Evolutionary conservation across 2,329 filamentous ascomycete species (phyloP).

Genomic region (Volutella citrinella): DNA sequence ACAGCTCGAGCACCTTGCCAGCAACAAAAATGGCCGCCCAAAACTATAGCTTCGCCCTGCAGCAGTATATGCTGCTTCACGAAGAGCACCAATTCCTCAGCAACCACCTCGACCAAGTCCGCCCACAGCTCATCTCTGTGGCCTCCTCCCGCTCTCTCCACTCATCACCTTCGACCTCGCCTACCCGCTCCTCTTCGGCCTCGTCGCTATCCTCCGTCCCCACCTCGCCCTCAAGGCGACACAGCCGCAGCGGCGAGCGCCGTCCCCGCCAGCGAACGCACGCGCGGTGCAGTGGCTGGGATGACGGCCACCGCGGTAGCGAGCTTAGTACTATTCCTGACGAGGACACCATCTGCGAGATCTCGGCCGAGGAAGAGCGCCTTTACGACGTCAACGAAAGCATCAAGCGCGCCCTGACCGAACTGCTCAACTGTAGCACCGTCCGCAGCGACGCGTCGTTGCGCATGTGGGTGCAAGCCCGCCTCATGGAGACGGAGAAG

Average conservation of each 20-base stretch:
- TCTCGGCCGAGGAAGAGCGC: constrained; percentile 51
- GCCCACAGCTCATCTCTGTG: constrained; percentile 34
- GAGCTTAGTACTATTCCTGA: constrained; percentile 43
- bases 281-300: constrained; percentile 33
- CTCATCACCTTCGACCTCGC: constrained; percentile 58
- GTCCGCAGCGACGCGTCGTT: constrained; percentile 50
- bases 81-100: constrained; percentile 53
- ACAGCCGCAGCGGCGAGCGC: constrained; percentile 32
- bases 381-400: constrained; percentile 57
- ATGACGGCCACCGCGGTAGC: constrained; percentile 19
- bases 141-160: constrained; percentile 30
- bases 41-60: constrained; percentile 46
- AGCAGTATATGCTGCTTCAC: constrained; percentile 52
- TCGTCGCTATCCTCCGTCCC: constrained; percentile 40
- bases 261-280: constrained; percentile 22
- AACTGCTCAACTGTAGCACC: constrained; percentile 58
- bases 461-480: constrained; percentile 57
- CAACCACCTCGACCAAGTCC: constrained; percentile 50
- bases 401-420: constrained; percentile 59
- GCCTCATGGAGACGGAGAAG: constrained; percentile 59
- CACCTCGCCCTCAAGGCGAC: constrained; percentile 46
- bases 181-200: constrained; percentile 48
- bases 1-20: constrained; percentile 4
- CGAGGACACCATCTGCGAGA: constrained; percentile 45
- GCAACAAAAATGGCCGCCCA: constrained; percentile 29